These are phyloP conservation scores for Gnomoniopsis smithogilvyi DNA, from an alignment of 2,329 filamentous ascomycete genomes.

Conservation along the genomic window DNA sequence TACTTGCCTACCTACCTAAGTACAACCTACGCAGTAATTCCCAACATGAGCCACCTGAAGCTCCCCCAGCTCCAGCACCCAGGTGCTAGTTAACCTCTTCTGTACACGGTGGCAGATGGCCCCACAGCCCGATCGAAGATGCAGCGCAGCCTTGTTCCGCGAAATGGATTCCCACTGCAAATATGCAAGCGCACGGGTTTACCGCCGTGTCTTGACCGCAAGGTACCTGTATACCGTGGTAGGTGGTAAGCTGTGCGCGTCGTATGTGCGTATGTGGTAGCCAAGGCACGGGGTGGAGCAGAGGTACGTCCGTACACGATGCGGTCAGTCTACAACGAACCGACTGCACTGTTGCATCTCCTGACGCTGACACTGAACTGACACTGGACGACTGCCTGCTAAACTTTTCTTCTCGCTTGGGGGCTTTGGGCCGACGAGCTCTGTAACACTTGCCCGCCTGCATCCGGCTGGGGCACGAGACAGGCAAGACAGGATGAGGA, in stretches of 20 bases:
- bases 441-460: background rate
- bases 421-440: background rate
- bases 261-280: background rate
- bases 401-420: background rate
- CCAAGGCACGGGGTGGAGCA: background rate
- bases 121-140: background rate
- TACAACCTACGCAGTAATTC: too few species aligned
- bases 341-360: background rate
- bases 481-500: background rate
- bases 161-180: background rate
- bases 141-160: background rate
- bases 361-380: background rate
- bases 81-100: background rate
- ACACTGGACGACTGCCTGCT: background rate
- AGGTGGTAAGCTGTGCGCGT: background rate
- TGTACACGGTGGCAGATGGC: background rate
- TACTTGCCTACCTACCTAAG: background rate
- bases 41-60: too few species aligned
- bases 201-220: constrained; percentile 11
- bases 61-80: background rate
- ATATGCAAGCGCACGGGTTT: constrained; percentile 2
- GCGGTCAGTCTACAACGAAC: constrained; percentile 3
- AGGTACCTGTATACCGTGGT: background rate
- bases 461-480: background rate
- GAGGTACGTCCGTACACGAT: background rate